Evolutionary conservation across 257 asterid species (phyloP), one percentile per base, ranked within the genome.

Genomic region (Salvia hispanica): DNA sequence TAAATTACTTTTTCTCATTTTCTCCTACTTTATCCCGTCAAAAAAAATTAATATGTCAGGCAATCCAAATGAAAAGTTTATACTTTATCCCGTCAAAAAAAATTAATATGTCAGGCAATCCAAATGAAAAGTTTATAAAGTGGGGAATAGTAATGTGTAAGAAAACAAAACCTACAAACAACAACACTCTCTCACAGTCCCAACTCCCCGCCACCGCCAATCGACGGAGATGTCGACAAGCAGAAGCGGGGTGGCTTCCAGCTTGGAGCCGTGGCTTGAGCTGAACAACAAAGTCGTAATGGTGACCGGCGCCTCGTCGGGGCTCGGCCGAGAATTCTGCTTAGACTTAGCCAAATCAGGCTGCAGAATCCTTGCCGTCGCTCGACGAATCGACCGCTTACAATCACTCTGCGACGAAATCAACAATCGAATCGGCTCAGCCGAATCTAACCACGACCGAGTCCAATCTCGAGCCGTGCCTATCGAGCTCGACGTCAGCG

Each of bases 241-340:
- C 47, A 16, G 39, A 11, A 36, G 75, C 71, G 60, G 4, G 51
- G 59, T 12, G 64, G 28, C 64, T 31, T 28, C 13, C 60, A 14
- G 40, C 61, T 54, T 79, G 62, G 84, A 76, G 73, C 74, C 79
- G 45, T 76, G 84, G 84, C 40, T 39, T 8, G 66, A 61, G 59
- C 77, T 76, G 14, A 16, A 34, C 0, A 39, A 57, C 57, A 82
- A 85, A 58, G 68, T 78, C 34, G 88, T 78, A 42, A 58, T 82
- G 84, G 91, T 82, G 13, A 85, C 84, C 15, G 88, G 88, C 25
- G 86, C 91, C 0, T 85, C 84, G 0, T 80, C 88, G 6, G 83
- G 86, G 6, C 71, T 82, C 6, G 91, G 91, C 33, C 71, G 58
- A 16, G 82, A 73, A 0, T 78, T 84, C 74, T 84, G 86, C 55